Evolutionary conservation across 2,329 filamentous ascomycete genomes (phyloP).

Genomic region (Geoglossum cookeanum): DNA sequence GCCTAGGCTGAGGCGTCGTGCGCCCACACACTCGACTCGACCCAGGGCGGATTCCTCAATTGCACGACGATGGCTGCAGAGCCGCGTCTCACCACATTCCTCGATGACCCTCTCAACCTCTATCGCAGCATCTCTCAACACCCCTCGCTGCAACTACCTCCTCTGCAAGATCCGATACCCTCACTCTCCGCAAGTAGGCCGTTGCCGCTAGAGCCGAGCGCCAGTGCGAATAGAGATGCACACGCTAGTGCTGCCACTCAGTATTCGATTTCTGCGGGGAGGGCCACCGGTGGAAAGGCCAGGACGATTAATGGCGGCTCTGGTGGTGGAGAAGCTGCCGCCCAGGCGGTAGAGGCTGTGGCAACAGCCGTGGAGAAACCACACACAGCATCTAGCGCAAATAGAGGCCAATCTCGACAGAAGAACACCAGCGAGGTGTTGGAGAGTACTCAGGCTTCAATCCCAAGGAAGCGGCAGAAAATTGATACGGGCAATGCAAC

Average conservation of each 20-base stretch:
- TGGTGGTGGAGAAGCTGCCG: neutral
- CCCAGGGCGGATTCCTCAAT: neutral
- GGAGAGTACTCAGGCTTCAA: conserved; percentile 16
- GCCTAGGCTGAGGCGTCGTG: neutral
- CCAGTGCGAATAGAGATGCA: conserved; percentile 13
- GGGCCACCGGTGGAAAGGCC: conserved; percentile 14
- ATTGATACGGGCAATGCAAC: conserved; percentile 22
- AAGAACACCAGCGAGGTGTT: conserved; percentile 4
- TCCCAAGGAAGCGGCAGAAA: conserved; percentile 24
- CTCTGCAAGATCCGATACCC: conserved; percentile 26
- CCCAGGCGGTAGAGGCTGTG: neutral
- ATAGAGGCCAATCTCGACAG: neutral
- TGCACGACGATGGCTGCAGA: conserved; percentile 2
- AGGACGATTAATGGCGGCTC: neutral
- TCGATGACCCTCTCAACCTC: conserved; percentile 10
- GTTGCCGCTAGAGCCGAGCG: conserved; percentile 26
- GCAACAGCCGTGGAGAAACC: neutral
- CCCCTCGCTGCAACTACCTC: conserved; percentile 25
- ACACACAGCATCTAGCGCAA: conserved; percentile 17
- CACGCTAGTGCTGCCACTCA: conserved; percentile 12
- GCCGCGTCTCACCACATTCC: neutral
- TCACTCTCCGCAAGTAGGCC: conserved; percentile 22
- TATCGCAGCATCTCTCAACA: conserved; percentile 24
- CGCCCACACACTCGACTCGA: neutral
- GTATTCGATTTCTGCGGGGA: conserved; percentile 15